Base-by-base conservation (phyloP, 148 eudicot species). In the Suaeda aralocaspica region DNA sequence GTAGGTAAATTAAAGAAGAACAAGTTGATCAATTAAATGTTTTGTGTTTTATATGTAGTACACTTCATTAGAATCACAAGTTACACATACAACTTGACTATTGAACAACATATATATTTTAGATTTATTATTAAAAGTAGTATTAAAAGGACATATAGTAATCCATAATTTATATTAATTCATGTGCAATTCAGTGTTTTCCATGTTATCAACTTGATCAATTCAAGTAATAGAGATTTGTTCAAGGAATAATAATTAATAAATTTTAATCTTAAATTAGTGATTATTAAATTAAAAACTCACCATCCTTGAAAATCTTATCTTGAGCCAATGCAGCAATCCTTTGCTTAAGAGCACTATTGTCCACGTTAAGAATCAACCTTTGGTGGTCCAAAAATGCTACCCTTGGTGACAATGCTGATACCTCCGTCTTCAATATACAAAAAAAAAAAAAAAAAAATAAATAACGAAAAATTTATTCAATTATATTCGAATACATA, bases 291-390 rank as follows among this genome's bases (percentile, higher is more conserved):
- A 51, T 18, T 14, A 0, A 57, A 36, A 26, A 28, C 72, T 72
- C 80, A 90, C 98, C 98, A 72, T 93, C 96, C 80, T 90, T 90
- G 85, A 93, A 93, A 53, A 93, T 91, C 74, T 87, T 93, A 70
- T 93, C 96, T 77, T 90, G 98, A 72, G 90, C 88, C 72, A 93
- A 81, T 58, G 95, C 96, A 22, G 98, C 98, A n/a, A 93, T 90
- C 62, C 98, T 70, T 79, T 90, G 98, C 81, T 88, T 93, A 28
- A 93, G 81, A 25, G 92, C 90, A 70, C 92, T 87, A 42, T 90
- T 93, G 74, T 93, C 96, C 31, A 93, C 95, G 71, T 84, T 88
- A 24, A 93, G 83, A 72, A 93, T 80, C 76, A 93, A 75, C 81
- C 96, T 83, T 64, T 93, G 98, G 76, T 90, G 98, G 76, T 93